Conservation (phyloP, 2,329 filamentous ascomycete species). For the Juglanconis sp. region DNA sequence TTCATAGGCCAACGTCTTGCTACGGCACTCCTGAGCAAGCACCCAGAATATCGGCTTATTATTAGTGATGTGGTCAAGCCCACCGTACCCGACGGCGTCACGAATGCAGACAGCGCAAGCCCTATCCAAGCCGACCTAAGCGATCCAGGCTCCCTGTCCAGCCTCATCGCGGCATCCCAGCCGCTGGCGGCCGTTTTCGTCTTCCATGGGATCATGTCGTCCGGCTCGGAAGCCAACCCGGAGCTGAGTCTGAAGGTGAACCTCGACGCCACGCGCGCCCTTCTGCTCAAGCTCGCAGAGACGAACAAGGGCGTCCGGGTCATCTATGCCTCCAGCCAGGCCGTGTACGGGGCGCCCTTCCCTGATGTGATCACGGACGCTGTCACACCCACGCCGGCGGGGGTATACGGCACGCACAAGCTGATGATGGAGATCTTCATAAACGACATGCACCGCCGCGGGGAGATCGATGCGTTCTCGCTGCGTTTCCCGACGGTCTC, state of each 20-base stretch:
- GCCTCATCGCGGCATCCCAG: conserved; percentile 12
- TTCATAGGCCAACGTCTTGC: conserved; percentile 64
- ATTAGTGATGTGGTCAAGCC: conserved; percentile 44
- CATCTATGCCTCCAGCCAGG: conserved; percentile 44
- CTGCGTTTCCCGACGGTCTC: conserved; percentile 44
- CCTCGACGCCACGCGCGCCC: conserved; percentile 15
- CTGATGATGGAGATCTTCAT: conserved; percentile 58
- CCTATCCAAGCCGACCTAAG: conserved; percentile 17
- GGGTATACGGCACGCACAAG: conserved; percentile 60
- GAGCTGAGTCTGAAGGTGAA: conserved; percentile 28
- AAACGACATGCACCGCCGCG: conserved; percentile 48
- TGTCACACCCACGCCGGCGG: conserved; percentile 52
- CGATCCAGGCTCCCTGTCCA: conserved; percentile 13
- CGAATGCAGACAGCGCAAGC: not conserved
- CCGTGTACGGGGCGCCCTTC: conserved; percentile 50
- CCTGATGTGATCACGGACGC: conserved; percentile 28
- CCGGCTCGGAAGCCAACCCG: conserved; percentile 58
- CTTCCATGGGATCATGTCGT: conserved; percentile 63
- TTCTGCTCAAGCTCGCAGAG: conserved; percentile 15
- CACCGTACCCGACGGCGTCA: not conserved
- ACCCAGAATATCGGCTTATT: conserved; percentile 39
- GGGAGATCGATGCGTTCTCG: conserved; percentile 52
- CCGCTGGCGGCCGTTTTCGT: conserved; percentile 42
- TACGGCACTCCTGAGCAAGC: conserved; percentile 47
- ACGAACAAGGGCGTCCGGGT: conserved; percentile 16